A percentile compares a stretch with the other conserved stretches of the same genome.
Conservation (phyloP, 352 stramenopile genomes). For the Thraustochytrium sp. region DNA sequence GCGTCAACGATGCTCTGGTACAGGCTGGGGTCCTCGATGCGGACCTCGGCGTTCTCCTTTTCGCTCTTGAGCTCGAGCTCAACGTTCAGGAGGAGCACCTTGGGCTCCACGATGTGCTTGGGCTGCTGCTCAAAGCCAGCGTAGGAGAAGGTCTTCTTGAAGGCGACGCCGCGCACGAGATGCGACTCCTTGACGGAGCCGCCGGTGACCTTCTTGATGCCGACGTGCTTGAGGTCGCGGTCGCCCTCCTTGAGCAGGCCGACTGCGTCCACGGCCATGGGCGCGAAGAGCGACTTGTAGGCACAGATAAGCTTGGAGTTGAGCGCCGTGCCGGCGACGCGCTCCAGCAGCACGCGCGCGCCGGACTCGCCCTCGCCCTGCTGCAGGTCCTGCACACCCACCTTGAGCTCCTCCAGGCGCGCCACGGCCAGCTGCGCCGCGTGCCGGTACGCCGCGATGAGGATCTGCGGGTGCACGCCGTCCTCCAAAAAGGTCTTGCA, state of each 20-base stretch:
- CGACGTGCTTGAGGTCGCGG: constrained; percentile 73
- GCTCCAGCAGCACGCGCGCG: constrained; percentile 77
- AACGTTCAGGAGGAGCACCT: constrained; percentile 95
- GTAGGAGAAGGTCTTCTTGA: constrained; percentile 99
- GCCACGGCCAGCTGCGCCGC: constrained; percentile 70
- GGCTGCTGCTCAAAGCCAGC: constrained; percentile 99
- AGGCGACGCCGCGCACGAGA: constrained; percentile 93
- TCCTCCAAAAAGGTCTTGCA: constrained; percentile 97
- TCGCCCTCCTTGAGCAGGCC: constrained; percentile 78
- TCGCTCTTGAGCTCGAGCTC: constrained; percentile 98
- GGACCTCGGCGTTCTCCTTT: constrained; percentile 95
- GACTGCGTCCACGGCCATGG: constrained; percentile 96
- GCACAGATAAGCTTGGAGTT: constrained; percentile 97
- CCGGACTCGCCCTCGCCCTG: constrained; percentile 47
- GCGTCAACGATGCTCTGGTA: constrained; percentile 99
- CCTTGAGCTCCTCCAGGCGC: constrained; percentile 72
- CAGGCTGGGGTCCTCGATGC: constrained; percentile 90
- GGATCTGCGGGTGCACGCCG: constrained; percentile 75
- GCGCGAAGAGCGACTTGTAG: constrained; percentile 94
- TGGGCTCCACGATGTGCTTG: constrained; percentile 91
- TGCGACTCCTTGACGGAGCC: constrained; percentile 95
- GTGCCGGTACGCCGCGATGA: constrained; percentile 68
- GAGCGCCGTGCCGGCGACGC: constrained; percentile 86
- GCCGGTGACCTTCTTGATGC: constrained; percentile 95
- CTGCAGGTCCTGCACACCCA: constrained; percentile 58